A percentile compares a stretch with the other conserved stretches of the same genome.
These are phyloP conservation scores for Sicyos edulis DNA, from an alignment of 306 rosid species.

Conservation along the genomic window DNA sequence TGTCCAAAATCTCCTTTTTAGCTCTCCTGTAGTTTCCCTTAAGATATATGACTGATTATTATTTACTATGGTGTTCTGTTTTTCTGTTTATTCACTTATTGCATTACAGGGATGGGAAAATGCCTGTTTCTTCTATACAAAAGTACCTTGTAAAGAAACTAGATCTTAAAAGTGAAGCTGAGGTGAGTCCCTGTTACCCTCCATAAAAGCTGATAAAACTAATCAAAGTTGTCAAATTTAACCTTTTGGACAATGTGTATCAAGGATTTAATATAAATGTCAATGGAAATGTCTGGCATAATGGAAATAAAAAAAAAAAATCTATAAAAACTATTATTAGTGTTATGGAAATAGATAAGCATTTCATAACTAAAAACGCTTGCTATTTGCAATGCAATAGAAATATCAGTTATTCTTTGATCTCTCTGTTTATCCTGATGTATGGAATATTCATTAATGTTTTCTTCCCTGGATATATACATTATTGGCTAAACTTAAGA, in stretches of 20 bases:
- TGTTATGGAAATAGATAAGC: not conserved
- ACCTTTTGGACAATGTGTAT: not conserved
- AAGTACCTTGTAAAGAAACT: conserved; percentile 88
- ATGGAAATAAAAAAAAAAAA: not conserved
- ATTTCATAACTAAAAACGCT: not conserved
- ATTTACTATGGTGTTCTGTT: not conserved
- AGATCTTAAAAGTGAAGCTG: conserved; percentile 61
- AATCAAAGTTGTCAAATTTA: not conserved
- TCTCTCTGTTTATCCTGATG: not conserved
- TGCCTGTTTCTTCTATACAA: conserved; percentile 79
- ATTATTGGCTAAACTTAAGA: not conserved
- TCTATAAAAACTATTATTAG: not conserved
- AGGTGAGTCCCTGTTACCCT: conserved; percentile 17
- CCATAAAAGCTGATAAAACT: not conserved
- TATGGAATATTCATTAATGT: not conserved
- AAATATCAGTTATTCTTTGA: not conserved
- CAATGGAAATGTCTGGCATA: not conserved
- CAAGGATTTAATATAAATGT: not conserved
- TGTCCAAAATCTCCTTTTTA: not conserved
- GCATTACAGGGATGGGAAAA: conserved; percentile 67
- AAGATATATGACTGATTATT: not conserved
- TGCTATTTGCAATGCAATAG: not conserved
- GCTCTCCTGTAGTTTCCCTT: not conserved
- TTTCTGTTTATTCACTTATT: conserved; percentile 2
- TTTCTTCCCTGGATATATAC: not conserved